Evolutionary conservation across 176 grass and related monocot species (phyloP).

Genomic region (Melocanna baccifera): DNA sequence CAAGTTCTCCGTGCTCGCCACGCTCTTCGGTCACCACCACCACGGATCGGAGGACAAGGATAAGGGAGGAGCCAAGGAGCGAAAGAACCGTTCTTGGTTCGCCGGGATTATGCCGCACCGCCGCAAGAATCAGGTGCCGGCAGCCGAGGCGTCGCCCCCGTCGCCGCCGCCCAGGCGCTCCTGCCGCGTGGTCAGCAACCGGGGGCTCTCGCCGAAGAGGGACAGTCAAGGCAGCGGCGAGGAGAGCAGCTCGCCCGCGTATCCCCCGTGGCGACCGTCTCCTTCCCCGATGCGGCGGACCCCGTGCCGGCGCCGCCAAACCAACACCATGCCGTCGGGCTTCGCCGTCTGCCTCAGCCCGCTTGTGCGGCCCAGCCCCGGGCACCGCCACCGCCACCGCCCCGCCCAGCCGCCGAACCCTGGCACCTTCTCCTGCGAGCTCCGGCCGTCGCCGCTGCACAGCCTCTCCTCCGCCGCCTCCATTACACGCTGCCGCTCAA

Average conservation of each 20-base stretch:
- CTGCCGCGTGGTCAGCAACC: constrained; percentile 47
- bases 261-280: constrained; percentile 54
- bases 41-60: constrained; percentile 33
- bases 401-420: constrained; percentile 37
- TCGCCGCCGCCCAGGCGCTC: constrained; percentile 22
- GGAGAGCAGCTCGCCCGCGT: constrained; percentile 42
- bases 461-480: constrained; percentile 26
- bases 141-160: not conserved
- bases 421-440: constrained; percentile 47
- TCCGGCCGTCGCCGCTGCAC: constrained; percentile 65
- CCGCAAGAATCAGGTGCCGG: constrained; percentile 38
- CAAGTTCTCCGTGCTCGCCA: constrained; percentile 63
- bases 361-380: constrained; percentile 70
- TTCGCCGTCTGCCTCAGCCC: constrained; percentile 84
- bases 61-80: not conserved
- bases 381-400: constrained; percentile 31
- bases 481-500: constrained; percentile 61
- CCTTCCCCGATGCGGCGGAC: constrained; percentile 62
- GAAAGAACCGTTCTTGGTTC: constrained; percentile 62
- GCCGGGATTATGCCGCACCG: constrained; percentile 52
- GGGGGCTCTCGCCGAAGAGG: constrained; percentile 58
- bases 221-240: constrained; percentile 26
- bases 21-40: constrained; percentile 54
- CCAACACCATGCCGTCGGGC: constrained; percentile 39
- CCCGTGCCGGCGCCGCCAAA: constrained; percentile 33